Evolutionary conservation across 2,329 filamentous ascomycete species (phyloP).

Genomic region (Chaetomiaceae sp.): DNA sequence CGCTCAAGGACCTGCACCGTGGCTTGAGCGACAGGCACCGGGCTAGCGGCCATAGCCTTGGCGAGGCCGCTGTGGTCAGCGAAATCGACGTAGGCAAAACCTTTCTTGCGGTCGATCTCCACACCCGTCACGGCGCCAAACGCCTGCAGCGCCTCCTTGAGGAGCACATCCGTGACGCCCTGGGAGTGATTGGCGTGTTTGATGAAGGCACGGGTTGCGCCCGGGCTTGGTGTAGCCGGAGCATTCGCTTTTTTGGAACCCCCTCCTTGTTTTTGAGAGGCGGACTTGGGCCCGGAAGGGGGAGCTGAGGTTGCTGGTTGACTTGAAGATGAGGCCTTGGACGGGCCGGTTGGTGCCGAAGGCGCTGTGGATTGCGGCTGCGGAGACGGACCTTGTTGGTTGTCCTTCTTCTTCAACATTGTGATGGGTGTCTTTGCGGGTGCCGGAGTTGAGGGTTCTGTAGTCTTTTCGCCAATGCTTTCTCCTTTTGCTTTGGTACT

Average conservation of each 20-base stretch:
- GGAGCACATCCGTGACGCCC: slow-evolving; percentile 77
- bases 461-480: slow-evolving; percentile 26
- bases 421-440: slow-evolving; percentile 32
- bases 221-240: slow-evolving; percentile 34
- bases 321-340: slow-evolving; percentile 24
- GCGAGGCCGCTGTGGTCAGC: slow-evolving; percentile 65
- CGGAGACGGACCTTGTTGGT: slow-evolving; percentile 1
- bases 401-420: slow-evolving; percentile 38
- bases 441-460: slow-evolving; percentile 26
- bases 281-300: slow-evolving; percentile 27
- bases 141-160: slow-evolving; percentile 67
- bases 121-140: slow-evolving; percentile 75
- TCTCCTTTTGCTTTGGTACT: slow-evolving; percentile 28
- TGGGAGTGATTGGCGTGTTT: slow-evolving; percentile 86
- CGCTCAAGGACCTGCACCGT: slow-evolving; percentile 83
- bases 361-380: slow-evolving; percentile 12
- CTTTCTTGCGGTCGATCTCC: slow-evolving; percentile 92
- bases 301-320: slow-evolving; percentile 26
- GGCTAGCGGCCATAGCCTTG: slow-evolving; percentile 77
- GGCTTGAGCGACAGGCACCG: slow-evolving; percentile 76
- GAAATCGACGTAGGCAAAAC: slow-evolving; percentile 92
- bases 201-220: slow-evolving; percentile 65
- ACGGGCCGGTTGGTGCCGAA: slow-evolving; percentile 26
- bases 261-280: slow-evolving; percentile 19
- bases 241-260: slow-evolving; percentile 23